Conservation (phyloP, 1,139 yeast species). For the Magnusiomyces tetraspermus region DNA sequence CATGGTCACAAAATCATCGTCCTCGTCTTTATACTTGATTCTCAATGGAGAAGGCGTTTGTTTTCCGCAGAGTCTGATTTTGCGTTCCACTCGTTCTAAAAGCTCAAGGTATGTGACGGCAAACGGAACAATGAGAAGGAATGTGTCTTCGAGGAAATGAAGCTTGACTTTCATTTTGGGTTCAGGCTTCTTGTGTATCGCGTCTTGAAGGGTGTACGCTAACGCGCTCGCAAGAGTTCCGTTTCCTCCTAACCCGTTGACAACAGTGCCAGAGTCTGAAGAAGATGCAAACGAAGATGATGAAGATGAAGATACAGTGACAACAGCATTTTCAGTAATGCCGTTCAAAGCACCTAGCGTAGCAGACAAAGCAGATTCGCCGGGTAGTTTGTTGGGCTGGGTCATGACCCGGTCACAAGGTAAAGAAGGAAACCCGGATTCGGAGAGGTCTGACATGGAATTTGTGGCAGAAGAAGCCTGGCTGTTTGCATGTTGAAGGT, state of each 20-base stretch:
- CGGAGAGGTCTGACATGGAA: background rate
- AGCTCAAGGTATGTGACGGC: slow-evolving; percentile 42
- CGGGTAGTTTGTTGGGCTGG: background rate
- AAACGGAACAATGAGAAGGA: slow-evolving; percentile 41
- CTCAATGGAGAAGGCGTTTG: slow-evolving; percentile 36
- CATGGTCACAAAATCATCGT: slow-evolving; percentile 84
- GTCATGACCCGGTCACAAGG: background rate
- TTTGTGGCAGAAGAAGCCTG: background rate
- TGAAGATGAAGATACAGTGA: background rate
- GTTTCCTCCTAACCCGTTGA: background rate
- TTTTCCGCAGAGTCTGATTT: slow-evolving; percentile 38
- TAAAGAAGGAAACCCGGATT: background rate
- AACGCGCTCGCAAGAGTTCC: background rate
- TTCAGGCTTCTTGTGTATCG: background rate
- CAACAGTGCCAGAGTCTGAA: background rate
- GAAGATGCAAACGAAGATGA: background rate
- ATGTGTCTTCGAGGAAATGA: slow-evolving; percentile 39
- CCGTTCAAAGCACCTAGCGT: background rate
- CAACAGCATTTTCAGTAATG: background rate
- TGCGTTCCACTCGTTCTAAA: slow-evolving; percentile 36
- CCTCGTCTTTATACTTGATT: slow-evolving; percentile 85
- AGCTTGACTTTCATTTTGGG: slow-evolving; percentile 39
- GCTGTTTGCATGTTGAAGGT: background rate
- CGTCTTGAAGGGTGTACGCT: background rate
- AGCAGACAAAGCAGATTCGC: background rate